Percentiles rank a stretch among this genome's conserved stretches.
These are phyloP conservation scores for Saccharomyces jurei DNA, from an alignment of 805 yeast species.

Conservation along the genomic window DNA sequence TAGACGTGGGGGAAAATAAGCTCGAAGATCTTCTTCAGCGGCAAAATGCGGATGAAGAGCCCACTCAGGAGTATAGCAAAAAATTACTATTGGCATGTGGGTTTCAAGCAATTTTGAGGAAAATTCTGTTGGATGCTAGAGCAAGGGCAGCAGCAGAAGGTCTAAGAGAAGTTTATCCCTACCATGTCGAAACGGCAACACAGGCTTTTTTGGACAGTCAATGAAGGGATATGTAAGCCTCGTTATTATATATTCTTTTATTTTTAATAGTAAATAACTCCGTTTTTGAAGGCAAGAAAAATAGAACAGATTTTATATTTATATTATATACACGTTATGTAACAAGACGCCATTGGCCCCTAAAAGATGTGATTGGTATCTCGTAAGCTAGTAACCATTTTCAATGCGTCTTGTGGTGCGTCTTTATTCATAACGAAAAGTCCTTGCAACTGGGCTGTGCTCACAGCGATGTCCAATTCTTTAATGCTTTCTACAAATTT, in stretches of 20 bases:
- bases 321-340: not conserved
- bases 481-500: slow-evolving; percentile 36
- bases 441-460: slow-evolving; percentile 95
- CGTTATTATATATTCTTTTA: not conserved
- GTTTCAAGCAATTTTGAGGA: slow-evolving; percentile 9
- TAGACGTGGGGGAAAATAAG: not conserved
- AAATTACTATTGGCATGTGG: slow-evolving; percentile 10
- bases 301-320: not conserved
- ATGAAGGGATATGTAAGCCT: not conserved
- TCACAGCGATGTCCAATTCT: slow-evolving; percentile 48
- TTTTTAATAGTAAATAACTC: not conserved
- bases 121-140: slow-evolving; percentile 34
- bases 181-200: slow-evolving; percentile 35
- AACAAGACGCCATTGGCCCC: not conserved
- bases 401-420: slow-evolving; percentile 67
- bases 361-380: slow-evolving; percentile 24
- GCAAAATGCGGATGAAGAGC: not conserved
- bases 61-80: not conserved
- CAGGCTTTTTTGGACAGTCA: slow-evolving; percentile 9
- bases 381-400: slow-evolving; percentile 41
- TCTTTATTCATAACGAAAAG: slow-evolving; percentile 86
- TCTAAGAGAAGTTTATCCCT: slow-evolving; percentile 35
- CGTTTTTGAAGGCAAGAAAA: not conserved
- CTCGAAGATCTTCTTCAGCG: not conserved
- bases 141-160: slow-evolving; percentile 34